Evolutionary conservation across 225 moss, liverwort and hornwort species (phyloP).

Genomic region (Ulota crispa): DNA sequence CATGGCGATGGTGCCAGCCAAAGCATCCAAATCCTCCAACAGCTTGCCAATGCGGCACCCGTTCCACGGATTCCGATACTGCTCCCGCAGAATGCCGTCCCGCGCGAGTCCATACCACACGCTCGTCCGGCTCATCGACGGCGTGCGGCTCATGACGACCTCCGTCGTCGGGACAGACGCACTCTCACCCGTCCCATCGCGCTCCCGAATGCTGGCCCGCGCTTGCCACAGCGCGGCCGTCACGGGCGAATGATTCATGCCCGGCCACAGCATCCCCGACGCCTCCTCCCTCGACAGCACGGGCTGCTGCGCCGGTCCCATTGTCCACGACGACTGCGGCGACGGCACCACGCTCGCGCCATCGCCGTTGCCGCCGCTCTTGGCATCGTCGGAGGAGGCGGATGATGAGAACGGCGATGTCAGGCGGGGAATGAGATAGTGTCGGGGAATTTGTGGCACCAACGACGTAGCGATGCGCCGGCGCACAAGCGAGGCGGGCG

Average conservation of each 20-base stretch:
- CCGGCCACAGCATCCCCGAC: conserved; percentile 79
- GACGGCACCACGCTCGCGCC: conserved; percentile 38
- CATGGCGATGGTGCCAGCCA: conserved; percentile 91
- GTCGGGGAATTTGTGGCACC: background rate
- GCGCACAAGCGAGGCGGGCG: conserved; percentile 12
- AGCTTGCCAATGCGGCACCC: conserved; percentile 81
- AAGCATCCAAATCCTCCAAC: conserved; percentile 90
- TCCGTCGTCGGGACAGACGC: conserved; percentile 42
- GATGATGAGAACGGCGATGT: background rate
- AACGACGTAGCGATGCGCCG: background rate
- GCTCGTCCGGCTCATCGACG: conserved; percentile 71
- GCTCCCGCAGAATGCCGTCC: conserved; percentile 73
- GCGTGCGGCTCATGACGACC: conserved; percentile 48
- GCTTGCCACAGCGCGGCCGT: conserved; percentile 95
- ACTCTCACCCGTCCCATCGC: conserved; percentile 43
- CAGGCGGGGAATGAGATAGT: background rate
- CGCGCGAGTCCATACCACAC: conserved; percentile 60
- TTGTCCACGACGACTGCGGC: conserved; percentile 39
- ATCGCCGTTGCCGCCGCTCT: background rate
- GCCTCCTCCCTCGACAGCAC: background rate
- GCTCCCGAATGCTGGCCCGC: conserved; percentile 66
- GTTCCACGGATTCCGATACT: conserved; percentile 90
- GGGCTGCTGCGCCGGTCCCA: conserved; percentile 27
- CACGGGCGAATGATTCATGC: conserved; percentile 94
- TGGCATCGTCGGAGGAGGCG: background rate